These are phyloP conservation scores for Geranium brycei DNA, from an alignment of 345 rosid genomes.

Conservation along the genomic window DNA sequence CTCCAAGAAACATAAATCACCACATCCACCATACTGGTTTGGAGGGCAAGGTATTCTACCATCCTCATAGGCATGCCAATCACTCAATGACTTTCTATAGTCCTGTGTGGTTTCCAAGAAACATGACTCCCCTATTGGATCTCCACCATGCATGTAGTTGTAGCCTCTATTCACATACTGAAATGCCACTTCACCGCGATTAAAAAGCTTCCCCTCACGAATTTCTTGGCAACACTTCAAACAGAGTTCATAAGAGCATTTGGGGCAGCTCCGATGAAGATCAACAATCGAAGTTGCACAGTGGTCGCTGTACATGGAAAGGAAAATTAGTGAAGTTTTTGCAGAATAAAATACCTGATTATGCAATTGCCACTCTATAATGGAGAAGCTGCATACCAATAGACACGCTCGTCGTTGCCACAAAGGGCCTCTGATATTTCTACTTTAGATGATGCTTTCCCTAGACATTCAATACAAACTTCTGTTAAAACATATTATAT, in stretches of 20 bases:
- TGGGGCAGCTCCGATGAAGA: constrained; percentile 68
- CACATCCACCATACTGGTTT: constrained; percentile 65
- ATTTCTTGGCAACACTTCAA: constrained; percentile 70
- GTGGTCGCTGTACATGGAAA: constrained; percentile 41
- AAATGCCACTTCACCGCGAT: constrained; percentile 30
- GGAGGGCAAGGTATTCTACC: constrained; percentile 68
- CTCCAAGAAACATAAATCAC: constrained; percentile 33
- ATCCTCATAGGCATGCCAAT: constrained; percentile 32
- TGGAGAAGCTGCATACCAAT: constrained; percentile 37
- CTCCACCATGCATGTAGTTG: constrained; percentile 60
- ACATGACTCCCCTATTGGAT: constrained; percentile 16
- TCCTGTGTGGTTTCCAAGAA: constrained; percentile 13
- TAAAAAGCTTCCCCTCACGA: constrained; percentile 30
- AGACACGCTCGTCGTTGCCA: constrained; percentile 58
- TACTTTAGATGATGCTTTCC: constrained; percentile 16
- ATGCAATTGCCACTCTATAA: not conserved
- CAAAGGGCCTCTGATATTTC: constrained; percentile 28
- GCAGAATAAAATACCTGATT: not conserved
- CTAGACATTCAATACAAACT: constrained; percentile 9
- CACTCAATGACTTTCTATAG: constrained; percentile 12
- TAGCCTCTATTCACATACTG: constrained; percentile 36
- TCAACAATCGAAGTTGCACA: constrained; percentile 84
- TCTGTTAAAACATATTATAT: constrained; percentile 7
- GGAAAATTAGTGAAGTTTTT: not conserved
- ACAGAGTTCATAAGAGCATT: constrained; percentile 66